These are phyloP conservation scores for Grigorovia yakushimaensis DNA, from an alignment of 805 yeast species.

Conservation along the genomic window DNA sequence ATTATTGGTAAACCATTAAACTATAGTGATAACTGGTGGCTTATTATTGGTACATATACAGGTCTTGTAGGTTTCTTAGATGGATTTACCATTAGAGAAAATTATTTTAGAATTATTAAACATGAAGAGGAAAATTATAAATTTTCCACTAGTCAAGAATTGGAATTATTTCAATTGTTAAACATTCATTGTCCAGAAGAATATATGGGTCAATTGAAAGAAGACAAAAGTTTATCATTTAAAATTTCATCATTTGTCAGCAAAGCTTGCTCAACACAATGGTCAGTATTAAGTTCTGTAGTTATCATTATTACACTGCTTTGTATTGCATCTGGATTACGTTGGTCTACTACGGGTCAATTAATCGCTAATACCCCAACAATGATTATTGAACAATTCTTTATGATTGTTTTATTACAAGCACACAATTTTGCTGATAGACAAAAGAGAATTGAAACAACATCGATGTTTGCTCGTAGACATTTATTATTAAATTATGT, in stretches of 20 bases:
- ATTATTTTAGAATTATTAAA: constrained; percentile 24
- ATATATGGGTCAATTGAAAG: constrained; percentile 6
- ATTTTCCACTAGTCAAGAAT: constrained; percentile 26
- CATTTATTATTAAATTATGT: constrained; percentile 9
- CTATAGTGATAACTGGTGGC: constrained; percentile 36
- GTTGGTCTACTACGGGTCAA: constrained; percentile 35
- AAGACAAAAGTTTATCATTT: constrained; percentile 11
- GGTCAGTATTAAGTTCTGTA: constrained; percentile 26
- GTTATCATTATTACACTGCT: constrained; percentile 26
- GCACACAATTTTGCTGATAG: constrained; percentile 31
- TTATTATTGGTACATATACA: constrained; percentile 38
- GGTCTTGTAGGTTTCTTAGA: constrained; percentile 37
- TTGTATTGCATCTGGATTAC: constrained; percentile 26
- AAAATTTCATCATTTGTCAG: constrained; percentile 22
- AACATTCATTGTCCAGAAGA: constrained; percentile 21
- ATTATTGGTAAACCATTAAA: constrained; percentile 29
- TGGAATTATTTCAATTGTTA: constrained; percentile 20
- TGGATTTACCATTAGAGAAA: constrained; percentile 34
- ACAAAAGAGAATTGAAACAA: constrained; percentile 19
- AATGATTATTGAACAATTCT: constrained; percentile 36
- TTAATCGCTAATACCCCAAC: constrained; percentile 34
- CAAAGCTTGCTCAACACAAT: constrained; percentile 25
- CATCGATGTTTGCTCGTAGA: constrained; percentile 17
- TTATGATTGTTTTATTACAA: constrained; percentile 30
- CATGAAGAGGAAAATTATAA: constrained; percentile 22